Conservation (phyloP, 169 alveolate genomes). For the Plasmodium adleri region DNA sequence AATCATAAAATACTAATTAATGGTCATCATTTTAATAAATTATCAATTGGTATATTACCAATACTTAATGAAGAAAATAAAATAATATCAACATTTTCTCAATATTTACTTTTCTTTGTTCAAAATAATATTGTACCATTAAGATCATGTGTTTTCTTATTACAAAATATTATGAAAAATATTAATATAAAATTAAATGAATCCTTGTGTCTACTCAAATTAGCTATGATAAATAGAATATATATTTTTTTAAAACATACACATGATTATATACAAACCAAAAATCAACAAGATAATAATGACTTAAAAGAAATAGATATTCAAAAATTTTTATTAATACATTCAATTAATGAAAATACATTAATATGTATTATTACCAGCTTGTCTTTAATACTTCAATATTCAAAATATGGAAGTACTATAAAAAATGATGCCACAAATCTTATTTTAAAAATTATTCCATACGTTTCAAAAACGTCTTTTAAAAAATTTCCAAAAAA, state of each 20-base stretch:
- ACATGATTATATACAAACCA: not conserved
- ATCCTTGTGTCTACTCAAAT: not conserved
- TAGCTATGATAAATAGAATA: constrained; percentile 43
- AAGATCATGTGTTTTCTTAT: constrained; percentile 61
- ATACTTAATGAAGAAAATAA: constrained; percentile 52
- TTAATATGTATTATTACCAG: constrained; percentile 51
- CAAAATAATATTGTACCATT: constrained; percentile 54
- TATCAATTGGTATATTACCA: constrained; percentile 40
- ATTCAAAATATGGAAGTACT: constrained; percentile 39
- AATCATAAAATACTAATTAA: constrained; percentile 15
- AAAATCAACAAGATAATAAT: not conserved
- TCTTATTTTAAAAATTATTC: constrained; percentile 12
- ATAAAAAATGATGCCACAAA: constrained; percentile 21
- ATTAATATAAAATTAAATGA: constrained; percentile 21
- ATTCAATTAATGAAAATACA: constrained; percentile 69
- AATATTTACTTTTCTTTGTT: constrained; percentile 28
- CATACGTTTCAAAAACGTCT: constrained; percentile 12
- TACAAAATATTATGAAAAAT: constrained; percentile 54
- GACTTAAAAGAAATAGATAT: not conserved
- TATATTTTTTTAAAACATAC: constrained; percentile 17
- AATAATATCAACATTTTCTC: constrained; percentile 11
- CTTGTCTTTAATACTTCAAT: constrained; percentile 44
- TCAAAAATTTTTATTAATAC: constrained; percentile 27
- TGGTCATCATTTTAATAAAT: constrained; percentile 51
- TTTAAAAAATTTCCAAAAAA: constrained; percentile 50